Base-by-base conservation (phyloP, 2,329 filamentous ascomycete species). In the Colletotrichum agaves region DNA sequence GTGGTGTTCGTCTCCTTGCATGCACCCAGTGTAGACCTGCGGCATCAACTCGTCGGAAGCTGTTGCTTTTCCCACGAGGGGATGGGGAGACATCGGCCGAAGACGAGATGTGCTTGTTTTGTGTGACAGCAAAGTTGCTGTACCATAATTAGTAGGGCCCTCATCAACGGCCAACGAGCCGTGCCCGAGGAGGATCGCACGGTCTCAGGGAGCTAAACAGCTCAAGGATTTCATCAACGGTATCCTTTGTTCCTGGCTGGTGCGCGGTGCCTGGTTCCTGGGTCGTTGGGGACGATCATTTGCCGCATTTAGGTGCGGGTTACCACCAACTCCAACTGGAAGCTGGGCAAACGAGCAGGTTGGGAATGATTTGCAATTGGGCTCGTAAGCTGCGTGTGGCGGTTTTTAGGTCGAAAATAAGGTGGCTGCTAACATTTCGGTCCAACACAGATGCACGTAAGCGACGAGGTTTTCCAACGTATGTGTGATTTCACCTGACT, bases 211-310 rank as follows among this genome's bases (percentile, higher is more conserved):
- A 31, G 33, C 21, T 55, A 27, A 37, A 50, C 60, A 11, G 23
- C 39, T 44, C 44, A 21, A 39, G 46, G 12, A 53, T 39, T 44
- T 63, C 60, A 49, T 35, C 63, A 47, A 33, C 46, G 46, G 60
- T 33, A 13, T 59, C 35, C 13, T 56, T 56, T 56, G 11, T 63
- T 58, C 12, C 17, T 35, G 31, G 15, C 17, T 35, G 31, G 15
- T 53, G 31, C 23, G 37, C 35, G 13, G 63, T 43, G 23, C 61
- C 55, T 59, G 47, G 55, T 59, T 50, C 61, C 61, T 60, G 64
- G 46, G 53, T 37, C 17, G 33, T 31, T 12, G 15, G 13, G 39
- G 65, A 57, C 56, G 62, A 69, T 69, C 62, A 69, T 33, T 55
- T 69, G 56, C 49, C 62, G 33, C 35, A 43, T 61, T 37, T 17